Percentiles rank a stretch among this genome's conserved stretches.
phyloP scores from a whole-genome alignment of 1,139 yeast species.

The Hyphopichia wangnamkhiaoensis region DNA sequence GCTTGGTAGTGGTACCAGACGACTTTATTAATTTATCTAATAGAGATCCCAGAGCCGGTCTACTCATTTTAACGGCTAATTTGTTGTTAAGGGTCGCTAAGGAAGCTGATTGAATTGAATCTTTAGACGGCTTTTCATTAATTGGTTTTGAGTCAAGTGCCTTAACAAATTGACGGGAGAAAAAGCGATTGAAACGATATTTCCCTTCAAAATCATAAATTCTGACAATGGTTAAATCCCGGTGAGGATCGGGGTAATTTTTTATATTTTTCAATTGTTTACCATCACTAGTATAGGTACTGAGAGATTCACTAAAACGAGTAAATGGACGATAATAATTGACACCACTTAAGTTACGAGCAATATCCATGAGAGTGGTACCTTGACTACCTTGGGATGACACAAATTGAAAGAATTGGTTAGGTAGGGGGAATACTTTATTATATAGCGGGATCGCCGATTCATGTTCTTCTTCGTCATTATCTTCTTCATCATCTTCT shows the following conservation, averaged over 20 bases:
- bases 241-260: conserved; percentile 22
- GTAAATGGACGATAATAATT: conserved; percentile 51
- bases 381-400: conserved; percentile 45
- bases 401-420: conserved; percentile 58
- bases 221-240: conserved; percentile 45
- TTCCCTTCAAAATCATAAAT: conserved; percentile 76
- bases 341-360: conserved; percentile 52
- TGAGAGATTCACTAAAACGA: conserved; percentile 50
- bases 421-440: conserved; percentile 59
- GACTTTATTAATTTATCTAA: conserved; percentile 8
- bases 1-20: conserved; percentile 2
- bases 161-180: conserved; percentile 30
- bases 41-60: conserved; percentile 3
- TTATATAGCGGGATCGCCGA: conserved; percentile 40
- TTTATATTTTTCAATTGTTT: conserved; percentile 23
- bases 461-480: conserved; percentile 17
- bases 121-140: conserved; percentile 8
- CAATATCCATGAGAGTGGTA: conserved; percentile 56
- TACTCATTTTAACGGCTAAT: not conserved
- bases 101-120: not conserved
- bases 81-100: not conserved
- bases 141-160: conserved; percentile 7
- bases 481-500: conserved; percentile 14
- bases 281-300: conserved; percentile 32
- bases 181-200: conserved; percentile 69